Evolutionary conservation across 768 basidiomycete species (phyloP).

Genomic region (Dacryopinax primogenitus): DNA sequence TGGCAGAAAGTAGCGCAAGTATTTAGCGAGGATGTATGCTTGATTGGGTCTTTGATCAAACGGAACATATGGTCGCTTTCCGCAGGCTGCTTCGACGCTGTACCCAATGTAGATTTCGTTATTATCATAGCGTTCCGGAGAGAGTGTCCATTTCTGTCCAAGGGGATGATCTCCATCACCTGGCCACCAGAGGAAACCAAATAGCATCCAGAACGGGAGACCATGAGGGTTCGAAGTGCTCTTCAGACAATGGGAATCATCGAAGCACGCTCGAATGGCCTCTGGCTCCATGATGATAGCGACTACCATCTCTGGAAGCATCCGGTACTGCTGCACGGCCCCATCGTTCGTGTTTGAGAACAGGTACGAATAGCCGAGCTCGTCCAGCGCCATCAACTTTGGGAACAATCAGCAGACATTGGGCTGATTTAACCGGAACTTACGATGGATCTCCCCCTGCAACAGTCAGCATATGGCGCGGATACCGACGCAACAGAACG

Average conservation of each 20-base stretch:
- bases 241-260: not conserved
- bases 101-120: constrained; percentile 11
- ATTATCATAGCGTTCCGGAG: constrained; percentile 13
- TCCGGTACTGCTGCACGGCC: not conserved
- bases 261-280: not conserved
- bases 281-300: not conserved
- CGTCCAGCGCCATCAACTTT: constrained; percentile 1
- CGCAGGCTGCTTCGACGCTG: constrained; percentile 12
- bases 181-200: not conserved
- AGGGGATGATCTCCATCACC: not conserved
- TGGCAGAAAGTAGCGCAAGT: constrained; percentile 1
- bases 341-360: not conserved
- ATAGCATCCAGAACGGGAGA: not conserved
- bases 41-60: constrained; percentile 4
- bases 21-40: constrained; percentile 13
- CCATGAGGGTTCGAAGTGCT: not conserved
- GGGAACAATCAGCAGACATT: too few relatives aligned
- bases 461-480: not conserved
- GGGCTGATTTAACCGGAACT: not conserved
- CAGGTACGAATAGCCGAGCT: constrained; percentile 10
- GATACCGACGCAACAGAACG: not conserved
- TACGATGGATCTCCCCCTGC: not conserved
- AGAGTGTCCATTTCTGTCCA: constrained; percentile 7
- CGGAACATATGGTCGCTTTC: not conserved
- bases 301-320: not conserved